Evolutionary conservation across 2,329 filamentous ascomycete species (phyloP).

Genomic region (Pseudocercospora musae): DNA sequence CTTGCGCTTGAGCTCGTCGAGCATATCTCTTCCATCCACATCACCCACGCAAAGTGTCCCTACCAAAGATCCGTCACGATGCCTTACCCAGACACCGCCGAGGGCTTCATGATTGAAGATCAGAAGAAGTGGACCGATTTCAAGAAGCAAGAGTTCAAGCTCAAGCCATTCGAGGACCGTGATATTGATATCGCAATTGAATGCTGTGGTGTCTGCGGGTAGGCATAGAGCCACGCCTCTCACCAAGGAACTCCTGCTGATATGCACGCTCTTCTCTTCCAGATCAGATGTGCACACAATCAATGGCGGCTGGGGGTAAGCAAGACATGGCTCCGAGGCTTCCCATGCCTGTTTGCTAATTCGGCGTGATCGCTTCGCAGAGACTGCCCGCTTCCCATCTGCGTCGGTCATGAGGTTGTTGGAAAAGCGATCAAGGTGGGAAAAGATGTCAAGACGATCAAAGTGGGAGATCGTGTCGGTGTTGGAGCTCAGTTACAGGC

Average conservation of each 20-base stretch:
- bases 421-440: constrained; percentile 51
- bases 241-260: no score
- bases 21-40: neutral
- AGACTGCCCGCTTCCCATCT: constrained; percentile 59
- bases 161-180: constrained; percentile 82
- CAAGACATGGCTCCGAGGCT: no score
- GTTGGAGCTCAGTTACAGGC: constrained; percentile 51
- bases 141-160: constrained; percentile 60
- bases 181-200: constrained; percentile 88
- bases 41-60: constrained; percentile 3
- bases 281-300: constrained; percentile 28
- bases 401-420: constrained; percentile 63
- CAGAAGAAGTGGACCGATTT: constrained; percentile 62
- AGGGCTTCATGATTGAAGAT: constrained; percentile 49
- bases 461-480: constrained; percentile 45
- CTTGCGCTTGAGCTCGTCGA: neutral
- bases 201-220: constrained; percentile 61
- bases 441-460: constrained; percentile 49
- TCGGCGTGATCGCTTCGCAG: constrained; percentile 49
- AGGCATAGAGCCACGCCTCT: no score
- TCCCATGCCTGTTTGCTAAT: no score
- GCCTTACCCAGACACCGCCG: constrained; percentile 52
- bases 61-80: constrained; percentile 35
- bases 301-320: constrained; percentile 7
- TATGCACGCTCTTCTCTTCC: no score